Base-by-base conservation (phyloP, 768 basidiomycete genomes). In the Dendrothele bispora region DNA sequence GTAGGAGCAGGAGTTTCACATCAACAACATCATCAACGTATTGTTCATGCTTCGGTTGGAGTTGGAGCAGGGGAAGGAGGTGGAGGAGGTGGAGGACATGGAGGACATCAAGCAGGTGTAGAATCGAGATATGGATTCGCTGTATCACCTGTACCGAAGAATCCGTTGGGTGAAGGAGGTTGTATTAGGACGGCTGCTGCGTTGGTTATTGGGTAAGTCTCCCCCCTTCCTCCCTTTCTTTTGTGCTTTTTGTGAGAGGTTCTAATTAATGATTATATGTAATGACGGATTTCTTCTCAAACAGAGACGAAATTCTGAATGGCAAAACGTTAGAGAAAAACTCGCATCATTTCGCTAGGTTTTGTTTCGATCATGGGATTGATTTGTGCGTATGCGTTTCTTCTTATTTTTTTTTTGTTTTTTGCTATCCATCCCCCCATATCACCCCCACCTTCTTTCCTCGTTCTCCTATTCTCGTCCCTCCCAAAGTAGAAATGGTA, bases 221-320 rank as follows among this genome's bases (percentile, higher is more conserved):
- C 41, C 15, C 20, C 27, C 17, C 12, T 11, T 27, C 7, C 2
- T 28, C 34, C 28, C 26, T 27, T 26, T 34, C 40, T 20, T 4
- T 21, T 21, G n/a, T n/a, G n/a, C n/a, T n/a, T n/a, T n/a, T n/a
- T n/a, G n/a, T n/a, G n/a, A n/a, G n/a, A n/a, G n/a, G n/a, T n/a
- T n/a, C n/a, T n/a, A n/a, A n/a, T n/a, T n/a, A n/a, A n/a, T n/a
- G n/a, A n/a, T n/a, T n/a, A n/a, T n/a, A n/a, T 12, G 26, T 42
- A 40, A 24, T 45, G 22, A 52, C 48, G 24, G 15, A 25, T 22
- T 24, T 41, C 26, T 29, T 43, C 12, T 14, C 7, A 30, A 30
- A 30, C 55, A 92, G 91, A 7, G 91, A 95, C 65, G 92, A 95
- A 59, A 92, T 95, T 28, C 68, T 98, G 43, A 95, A 95, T 53